Percentiles rank a stretch among this genome's conserved stretches.
phyloP scores from a whole-genome alignment of 2,329 filamentous ascomycete species.

The Trichoderma sp. region DNA sequence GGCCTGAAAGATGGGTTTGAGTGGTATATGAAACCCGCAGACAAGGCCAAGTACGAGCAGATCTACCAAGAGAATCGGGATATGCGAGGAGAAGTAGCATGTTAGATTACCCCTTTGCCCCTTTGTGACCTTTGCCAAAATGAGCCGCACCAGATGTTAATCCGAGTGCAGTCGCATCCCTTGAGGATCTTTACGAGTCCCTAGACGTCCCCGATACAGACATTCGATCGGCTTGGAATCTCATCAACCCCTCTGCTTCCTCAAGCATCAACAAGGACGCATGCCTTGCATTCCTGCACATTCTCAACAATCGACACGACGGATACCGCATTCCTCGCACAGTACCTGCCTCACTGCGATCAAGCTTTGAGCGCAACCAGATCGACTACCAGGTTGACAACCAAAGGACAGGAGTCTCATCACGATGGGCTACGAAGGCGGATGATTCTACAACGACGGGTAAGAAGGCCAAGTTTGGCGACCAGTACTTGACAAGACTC shows the following conservation, averaged over 20 bases:
- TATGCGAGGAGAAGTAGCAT: slow-evolving; percentile 78
- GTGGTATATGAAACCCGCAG: slow-evolving; percentile 95
- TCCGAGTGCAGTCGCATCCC: slow-evolving; percentile 63
- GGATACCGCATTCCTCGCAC: slow-evolving; percentile 90
- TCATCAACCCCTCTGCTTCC: slow-evolving; percentile 87
- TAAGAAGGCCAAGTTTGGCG: slow-evolving; percentile 94
- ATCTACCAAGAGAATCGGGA: slow-evolving; percentile 95
- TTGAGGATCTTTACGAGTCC: slow-evolving; percentile 82
- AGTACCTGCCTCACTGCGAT: slow-evolving; percentile 85
- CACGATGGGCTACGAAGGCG: slow-evolving; percentile 76
- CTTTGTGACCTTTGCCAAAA: not conserved
- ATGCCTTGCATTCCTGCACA: slow-evolving; percentile 90
- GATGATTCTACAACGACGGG: slow-evolving; percentile 82
- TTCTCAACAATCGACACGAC: slow-evolving; percentile 93
- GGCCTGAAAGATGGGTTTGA: slow-evolving; percentile 96
- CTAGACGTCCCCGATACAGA: slow-evolving; percentile 76
- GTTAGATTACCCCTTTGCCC: slow-evolving; percentile 47
- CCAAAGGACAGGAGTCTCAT: slow-evolving; percentile 62
- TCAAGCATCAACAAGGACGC: slow-evolving; percentile 92
- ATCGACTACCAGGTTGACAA: slow-evolving; percentile 95
- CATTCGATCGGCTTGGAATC: slow-evolving; percentile 90
- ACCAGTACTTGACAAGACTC: slow-evolving; percentile 90
- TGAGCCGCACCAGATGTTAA: slow-evolving; percentile 19
- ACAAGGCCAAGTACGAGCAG: slow-evolving; percentile 93
- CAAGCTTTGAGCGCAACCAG: slow-evolving; percentile 91